Conservation (phyloP, 2,329 filamentous ascomycete species). For the Oidium heveae region DNA sequence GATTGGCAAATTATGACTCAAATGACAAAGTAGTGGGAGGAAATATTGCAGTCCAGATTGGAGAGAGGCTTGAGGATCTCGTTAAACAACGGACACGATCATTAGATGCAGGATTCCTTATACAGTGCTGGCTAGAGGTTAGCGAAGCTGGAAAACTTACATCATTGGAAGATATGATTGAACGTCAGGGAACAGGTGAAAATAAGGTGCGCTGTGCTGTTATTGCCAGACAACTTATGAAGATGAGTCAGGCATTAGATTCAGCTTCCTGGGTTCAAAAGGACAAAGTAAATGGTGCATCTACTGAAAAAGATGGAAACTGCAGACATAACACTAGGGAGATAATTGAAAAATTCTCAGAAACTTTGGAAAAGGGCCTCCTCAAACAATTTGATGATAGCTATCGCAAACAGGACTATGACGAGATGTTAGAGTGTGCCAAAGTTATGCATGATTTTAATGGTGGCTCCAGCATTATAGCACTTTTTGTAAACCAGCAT, state of each 20-base stretch:
- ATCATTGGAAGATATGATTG: slow-evolving; percentile 57
- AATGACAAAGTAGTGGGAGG: slow-evolving; percentile 36
- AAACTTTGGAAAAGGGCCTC: slow-evolving; percentile 83
- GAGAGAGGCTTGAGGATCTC: slow-evolving; percentile 77
- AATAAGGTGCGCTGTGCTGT: slow-evolving; percentile 86
- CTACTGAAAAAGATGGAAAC: slow-evolving; percentile 18
- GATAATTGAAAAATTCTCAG: slow-evolving; percentile 87
- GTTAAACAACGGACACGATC: slow-evolving; percentile 78
- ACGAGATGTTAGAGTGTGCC: slow-evolving; percentile 94
- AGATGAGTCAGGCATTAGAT: slow-evolving; percentile 81
- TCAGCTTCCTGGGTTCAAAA: slow-evolving; percentile 42
- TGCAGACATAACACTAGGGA: slow-evolving; percentile 45
- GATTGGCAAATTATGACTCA: slow-evolving; percentile 21
- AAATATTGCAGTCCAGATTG: slow-evolving; percentile 82
- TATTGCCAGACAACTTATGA: slow-evolving; percentile 77
- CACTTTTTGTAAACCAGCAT: slow-evolving; percentile 92
- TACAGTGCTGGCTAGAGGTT: slow-evolving; percentile 93
- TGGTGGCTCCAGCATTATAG: slow-evolving; percentile 83
- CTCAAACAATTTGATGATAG: slow-evolving; percentile 94
- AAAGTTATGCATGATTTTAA: slow-evolving; percentile 89
- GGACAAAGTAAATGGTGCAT: slow-evolving; percentile 28
- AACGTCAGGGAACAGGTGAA: slow-evolving; percentile 61
- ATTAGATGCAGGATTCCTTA: slow-evolving; percentile 78
- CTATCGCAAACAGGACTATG: slow-evolving; percentile 83
- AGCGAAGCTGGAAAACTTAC: slow-evolving; percentile 70